Evolutionary conservation across 768 basidiomycete genomes (phyloP).

Genomic region (Cyclocybe aegerita): DNA sequence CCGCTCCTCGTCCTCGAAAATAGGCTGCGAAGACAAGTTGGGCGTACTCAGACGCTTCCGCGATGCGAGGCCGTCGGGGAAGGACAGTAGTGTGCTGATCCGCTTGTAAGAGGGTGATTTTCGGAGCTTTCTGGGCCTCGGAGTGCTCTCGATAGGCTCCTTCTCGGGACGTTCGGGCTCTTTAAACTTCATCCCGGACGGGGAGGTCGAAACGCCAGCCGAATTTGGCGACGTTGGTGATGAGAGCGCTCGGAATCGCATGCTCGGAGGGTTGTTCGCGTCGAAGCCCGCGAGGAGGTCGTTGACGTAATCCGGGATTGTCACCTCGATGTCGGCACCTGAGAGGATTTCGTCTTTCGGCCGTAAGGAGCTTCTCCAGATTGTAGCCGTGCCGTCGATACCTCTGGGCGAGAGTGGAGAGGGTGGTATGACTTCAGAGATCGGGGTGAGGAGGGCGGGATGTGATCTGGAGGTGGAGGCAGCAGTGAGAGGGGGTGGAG

Average conservation of each 20-base stretch:
- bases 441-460: neutral
- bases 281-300: constrained; percentile 44
- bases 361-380: constrained; percentile 31
- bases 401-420: constrained; percentile 19
- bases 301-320: constrained; percentile 43
- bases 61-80: constrained; percentile 13
- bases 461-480: no score
- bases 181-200: neutral
- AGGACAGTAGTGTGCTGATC: constrained; percentile 13
- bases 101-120: constrained; percentile 15
- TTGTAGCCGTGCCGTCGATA: constrained; percentile 32
- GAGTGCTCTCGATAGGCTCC: neutral
- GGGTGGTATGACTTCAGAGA: constrained; percentile 22
- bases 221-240: neutral
- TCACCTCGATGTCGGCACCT: constrained; percentile 26
- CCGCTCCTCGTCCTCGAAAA: no score
- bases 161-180: neutral
- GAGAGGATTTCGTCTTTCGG: constrained; percentile 37
- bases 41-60: constrained; percentile 4
- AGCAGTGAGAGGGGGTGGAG: neutral
- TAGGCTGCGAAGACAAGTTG: no score
- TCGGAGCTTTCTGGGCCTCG: neutral
- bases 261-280: constrained; percentile 2
- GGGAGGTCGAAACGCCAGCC: neutral
- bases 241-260: neutral